Evolutionary conservation across 208 protist species (phyloP).

Genomic region (Novymonas esmeraldas): DNA sequence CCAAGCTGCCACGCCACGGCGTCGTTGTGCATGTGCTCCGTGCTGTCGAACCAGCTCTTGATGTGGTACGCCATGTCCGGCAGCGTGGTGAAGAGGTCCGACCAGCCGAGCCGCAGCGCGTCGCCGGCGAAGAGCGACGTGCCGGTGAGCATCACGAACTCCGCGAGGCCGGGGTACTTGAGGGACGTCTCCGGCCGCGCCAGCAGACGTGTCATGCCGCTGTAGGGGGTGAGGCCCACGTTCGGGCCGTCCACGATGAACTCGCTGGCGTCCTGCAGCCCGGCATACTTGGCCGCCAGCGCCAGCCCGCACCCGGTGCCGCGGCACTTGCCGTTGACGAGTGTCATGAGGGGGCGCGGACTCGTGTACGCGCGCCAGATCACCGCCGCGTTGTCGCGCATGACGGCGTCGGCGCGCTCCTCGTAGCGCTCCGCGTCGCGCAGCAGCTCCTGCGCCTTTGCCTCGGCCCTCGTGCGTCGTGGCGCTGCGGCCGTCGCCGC

Average conservation of each 20-base stretch:
- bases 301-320: constrained; percentile 87
- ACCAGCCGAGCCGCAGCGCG: constrained; percentile 87
- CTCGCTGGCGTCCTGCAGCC: constrained; percentile 81
- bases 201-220: constrained; percentile 81
- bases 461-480: constrained; percentile 18
- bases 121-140: constrained; percentile 91
- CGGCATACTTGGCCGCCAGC: constrained; percentile 86
- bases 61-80: constrained; percentile 91
- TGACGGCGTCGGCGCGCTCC: constrained; percentile 69
- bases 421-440: constrained; percentile 74
- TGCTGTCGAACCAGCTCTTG: constrained; percentile 91
- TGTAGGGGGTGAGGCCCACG: constrained; percentile 82
- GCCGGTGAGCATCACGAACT: constrained; percentile 91
- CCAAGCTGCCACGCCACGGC: constrained; percentile 91
- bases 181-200: constrained; percentile 84
- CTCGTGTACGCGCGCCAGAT: constrained; percentile 86
- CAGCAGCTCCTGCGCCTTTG: constrained; percentile 52
- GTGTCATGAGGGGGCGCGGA: constrained; percentile 80
- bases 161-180: constrained; percentile 90
- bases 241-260: constrained; percentile 88
- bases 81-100: constrained; percentile 87
- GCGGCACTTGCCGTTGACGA: constrained; percentile 90
- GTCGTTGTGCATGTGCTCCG: constrained; percentile 94
- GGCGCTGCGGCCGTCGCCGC: constrained; percentile 6
- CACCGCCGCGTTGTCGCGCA: constrained; percentile 81